Evolutionary conservation across 2,329 filamentous ascomycete species (phyloP).

Genomic region (Colletotrichum chlorophyti): DNA sequence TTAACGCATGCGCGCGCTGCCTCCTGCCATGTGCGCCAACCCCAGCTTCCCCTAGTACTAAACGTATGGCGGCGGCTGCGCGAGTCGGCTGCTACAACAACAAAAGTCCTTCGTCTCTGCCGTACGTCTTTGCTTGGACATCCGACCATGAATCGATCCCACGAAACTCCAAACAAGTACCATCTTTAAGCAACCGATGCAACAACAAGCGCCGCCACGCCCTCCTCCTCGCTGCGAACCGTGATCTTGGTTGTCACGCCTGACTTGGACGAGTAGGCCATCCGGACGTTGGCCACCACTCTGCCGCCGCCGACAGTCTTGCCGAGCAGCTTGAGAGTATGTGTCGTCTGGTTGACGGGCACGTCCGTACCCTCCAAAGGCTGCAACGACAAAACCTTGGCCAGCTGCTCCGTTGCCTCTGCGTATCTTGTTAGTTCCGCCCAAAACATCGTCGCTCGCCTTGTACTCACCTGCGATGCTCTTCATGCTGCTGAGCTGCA

Average conservation of each 20-base stretch:
- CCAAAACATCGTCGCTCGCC: background rate
- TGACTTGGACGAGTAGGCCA: constrained; percentile 92
- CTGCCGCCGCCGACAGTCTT: constrained; percentile 92
- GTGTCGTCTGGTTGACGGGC: constrained; percentile 84
- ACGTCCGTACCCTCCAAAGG: constrained; percentile 95
- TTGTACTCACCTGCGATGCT: constrained; percentile 82
- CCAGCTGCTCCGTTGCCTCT: constrained; percentile 93
- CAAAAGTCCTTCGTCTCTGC: constrained; percentile 9
- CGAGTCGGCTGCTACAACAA: constrained; percentile 17
- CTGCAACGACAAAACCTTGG: constrained; percentile 86
- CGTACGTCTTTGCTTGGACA: constrained; percentile 19
- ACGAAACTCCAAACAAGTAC: constrained; percentile 27
- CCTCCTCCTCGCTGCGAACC: constrained; percentile 90
- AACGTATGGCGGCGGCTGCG: constrained; percentile 11
- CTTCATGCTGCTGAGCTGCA: constrained; percentile 87
- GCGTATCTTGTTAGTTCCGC: constrained; percentile 32
- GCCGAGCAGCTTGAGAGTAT: constrained; percentile 93
- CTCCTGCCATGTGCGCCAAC: background rate
- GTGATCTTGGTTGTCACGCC: constrained; percentile 97
- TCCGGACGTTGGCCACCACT: constrained; percentile 85
- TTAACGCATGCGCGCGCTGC: constrained; percentile 8
- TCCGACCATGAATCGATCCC: constrained; percentile 27
- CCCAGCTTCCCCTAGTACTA: background rate
- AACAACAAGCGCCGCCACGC: constrained; percentile 83
- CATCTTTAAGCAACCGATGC: constrained; percentile 76